phyloP scores from a whole-genome alignment of 305 asterid genomes.

The Ilex paraguariensis region DNA sequence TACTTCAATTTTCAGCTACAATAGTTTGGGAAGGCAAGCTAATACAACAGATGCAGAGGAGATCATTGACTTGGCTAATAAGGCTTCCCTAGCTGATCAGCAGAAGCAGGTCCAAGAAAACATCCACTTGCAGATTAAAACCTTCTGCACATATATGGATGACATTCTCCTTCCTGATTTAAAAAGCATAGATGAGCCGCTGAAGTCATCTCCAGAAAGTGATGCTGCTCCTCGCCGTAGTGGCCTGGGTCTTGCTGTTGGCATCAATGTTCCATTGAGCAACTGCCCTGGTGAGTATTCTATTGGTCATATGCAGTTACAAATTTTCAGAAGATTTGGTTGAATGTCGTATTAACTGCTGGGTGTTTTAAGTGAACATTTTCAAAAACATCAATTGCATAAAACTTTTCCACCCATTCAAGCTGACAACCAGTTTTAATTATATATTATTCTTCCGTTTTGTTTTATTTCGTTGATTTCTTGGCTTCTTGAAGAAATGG shows the following conservation, averaged over 20 bases:
- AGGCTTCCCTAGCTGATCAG: conserved; percentile 65
- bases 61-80: conserved; percentile 72
- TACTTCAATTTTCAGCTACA: conserved; percentile 48
- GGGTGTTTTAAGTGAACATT: too few relatives aligned
- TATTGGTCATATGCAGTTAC: background rate
- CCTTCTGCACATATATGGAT: conserved; percentile 62
- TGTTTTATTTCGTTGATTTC: too few relatives aligned
- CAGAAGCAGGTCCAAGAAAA: conserved; percentile 89
- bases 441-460: too few relatives aligned
- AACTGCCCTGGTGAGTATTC: conserved; percentile 39
- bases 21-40: conserved; percentile 78
- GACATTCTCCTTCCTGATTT: conserved; percentile 58
- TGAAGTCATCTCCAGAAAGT: conserved; percentile 28
- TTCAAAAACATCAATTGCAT: too few relatives aligned
- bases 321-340: background rate
- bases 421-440: too few relatives aligned
- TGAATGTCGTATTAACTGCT: too few relatives aligned
- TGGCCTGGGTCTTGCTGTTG: conserved; percentile 79
- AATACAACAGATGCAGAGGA: conserved; percentile 82
- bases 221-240: conserved; percentile 43
- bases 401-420: too few relatives aligned
- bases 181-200: conserved; percentile 14
- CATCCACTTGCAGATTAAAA: conserved; percentile 59
- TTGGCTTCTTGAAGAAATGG: too few relatives aligned
- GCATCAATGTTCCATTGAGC: conserved; percentile 28